Conservation (phyloP, 2,329 filamentous ascomycete species). For the Calonectria pseudoreteaudii region DNA sequence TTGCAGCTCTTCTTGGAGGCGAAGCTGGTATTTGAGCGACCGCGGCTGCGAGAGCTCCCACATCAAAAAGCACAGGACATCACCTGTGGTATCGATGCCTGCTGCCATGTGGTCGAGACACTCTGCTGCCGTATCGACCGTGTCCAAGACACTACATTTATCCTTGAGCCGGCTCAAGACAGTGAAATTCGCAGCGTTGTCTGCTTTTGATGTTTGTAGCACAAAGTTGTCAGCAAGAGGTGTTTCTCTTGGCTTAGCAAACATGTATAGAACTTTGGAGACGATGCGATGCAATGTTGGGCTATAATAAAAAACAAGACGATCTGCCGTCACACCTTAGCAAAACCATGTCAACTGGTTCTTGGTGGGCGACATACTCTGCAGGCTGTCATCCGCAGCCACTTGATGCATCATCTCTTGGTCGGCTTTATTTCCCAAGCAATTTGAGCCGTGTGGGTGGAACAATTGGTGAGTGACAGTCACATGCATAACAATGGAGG, state of each 20-base stretch:
- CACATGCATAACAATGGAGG: conserved; percentile 76
- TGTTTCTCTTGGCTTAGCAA: conserved; percentile 66
- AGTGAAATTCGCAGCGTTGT: conserved; percentile 64
- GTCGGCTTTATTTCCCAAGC: conserved; percentile 66
- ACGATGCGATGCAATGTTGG: conserved; percentile 63
- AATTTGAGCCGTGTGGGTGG: conserved; percentile 72
- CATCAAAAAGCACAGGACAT: conserved; percentile 77
- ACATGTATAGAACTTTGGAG: conserved; percentile 57
- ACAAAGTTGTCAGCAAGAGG: conserved; percentile 72
- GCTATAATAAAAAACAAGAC: conserved; percentile 68
- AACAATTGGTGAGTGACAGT: conserved; percentile 80
- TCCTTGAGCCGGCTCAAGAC: conserved; percentile 69
- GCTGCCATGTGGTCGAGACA: conserved; percentile 79
- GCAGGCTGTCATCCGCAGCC: conserved; percentile 74
- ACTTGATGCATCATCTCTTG: conserved; percentile 76
- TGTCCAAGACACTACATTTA: conserved; percentile 59
- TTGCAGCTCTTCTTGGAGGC: conserved; percentile 64
- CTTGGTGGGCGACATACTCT: conserved; percentile 60
- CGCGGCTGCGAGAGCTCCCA: conserved; percentile 75
- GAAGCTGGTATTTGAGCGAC: conserved; percentile 62
- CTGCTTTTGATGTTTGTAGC: conserved; percentile 60
- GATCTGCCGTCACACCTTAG: conserved; percentile 57
- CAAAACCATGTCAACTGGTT: too few relatives aligned
- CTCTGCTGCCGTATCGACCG: conserved; percentile 72
- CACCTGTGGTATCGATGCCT: conserved; percentile 78